Evolutionary conservation across 192 early-diverging fungal genomes (phyloP), one percentile per base, ranked within the genome.

Genomic region (Podila epicladia): DNA sequence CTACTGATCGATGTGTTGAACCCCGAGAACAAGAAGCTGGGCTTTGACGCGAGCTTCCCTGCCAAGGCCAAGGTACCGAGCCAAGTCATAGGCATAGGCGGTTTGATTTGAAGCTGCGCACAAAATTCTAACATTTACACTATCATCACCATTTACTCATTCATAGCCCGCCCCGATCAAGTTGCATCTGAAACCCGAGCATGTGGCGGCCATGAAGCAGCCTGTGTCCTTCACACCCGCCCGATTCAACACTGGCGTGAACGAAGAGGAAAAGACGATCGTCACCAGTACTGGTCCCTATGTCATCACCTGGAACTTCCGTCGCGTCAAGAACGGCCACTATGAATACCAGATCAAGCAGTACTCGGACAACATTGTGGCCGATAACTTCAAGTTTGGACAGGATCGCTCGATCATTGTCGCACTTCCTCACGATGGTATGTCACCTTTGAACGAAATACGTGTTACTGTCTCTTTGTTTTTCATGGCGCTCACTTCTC

Each of bases 231-330:
- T 98, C 57, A 98, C 96, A 33, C 89, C 95, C 4, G 97, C 97
- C 7, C 83, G 89, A 49, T 98, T 98, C 87, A 96, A 97, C 84
- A 92, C 91, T 6, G 91, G 93, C 68, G 64, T 61, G 28, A 86
- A 88, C 11, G 89, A 92, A 15, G 84, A 82, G 22, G 97, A 98
- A 74, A 89, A 89, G 65, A 88, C 90, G 1, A 97, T 98, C 71
- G 91, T 98, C 45, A 95, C 97, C 1, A 93, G 92, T 51, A 95
- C 95, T 15, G 97, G 97, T 11, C 92, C 92, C 22, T 96, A 91
- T 83, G 94, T 97, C 35, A 91, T 98, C 59, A 93, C 93, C 15
- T 98, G 97, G 97, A 96, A 93, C 80, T 92, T 98, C 82, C 85
- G 91, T 17, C 85, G 91, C 7, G 93, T 94, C n/a, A 92, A 93